These are phyloP conservation scores for Gypsophila paniculata DNA, from an alignment of 179 eudicot genomes.

Conservation along the genomic window DNA sequence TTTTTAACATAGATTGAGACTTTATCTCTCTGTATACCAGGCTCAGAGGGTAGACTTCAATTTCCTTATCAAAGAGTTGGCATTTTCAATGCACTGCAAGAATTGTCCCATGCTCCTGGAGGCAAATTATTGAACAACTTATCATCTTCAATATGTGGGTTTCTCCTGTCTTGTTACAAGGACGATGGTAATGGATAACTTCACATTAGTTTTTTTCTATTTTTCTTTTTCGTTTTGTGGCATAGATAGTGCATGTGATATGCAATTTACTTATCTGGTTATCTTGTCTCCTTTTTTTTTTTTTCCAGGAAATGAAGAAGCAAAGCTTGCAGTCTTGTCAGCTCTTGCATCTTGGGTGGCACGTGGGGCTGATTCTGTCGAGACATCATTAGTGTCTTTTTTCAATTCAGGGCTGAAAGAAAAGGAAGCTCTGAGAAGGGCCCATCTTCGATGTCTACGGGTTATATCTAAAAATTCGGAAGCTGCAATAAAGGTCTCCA, in stretches of 20 bases:
- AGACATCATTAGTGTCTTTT: conserved; percentile 55
- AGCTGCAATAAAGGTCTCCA: conserved; percentile 53
- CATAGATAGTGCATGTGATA: neutral
- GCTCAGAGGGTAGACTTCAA: conserved; percentile 95
- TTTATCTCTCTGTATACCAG: conserved; percentile 33
- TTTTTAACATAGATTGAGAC: neutral
- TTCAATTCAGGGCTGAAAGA: conserved; percentile 80
- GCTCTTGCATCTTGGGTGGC: conserved; percentile 77
- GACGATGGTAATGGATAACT: conserved; percentile 61
- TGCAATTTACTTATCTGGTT: conserved; percentile 4
- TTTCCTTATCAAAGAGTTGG: conserved; percentile 98
- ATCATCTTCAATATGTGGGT: conserved; percentile 52
- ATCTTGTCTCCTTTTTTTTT: neutral
- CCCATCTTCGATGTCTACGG: conserved; percentile 76
- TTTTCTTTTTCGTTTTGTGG: no score
- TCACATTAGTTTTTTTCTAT: neutral
- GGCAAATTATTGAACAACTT: conserved; percentile 66
- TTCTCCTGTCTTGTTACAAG: conserved; percentile 78
- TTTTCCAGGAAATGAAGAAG: conserved; percentile 87
- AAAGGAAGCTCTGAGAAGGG: conserved; percentile 85
- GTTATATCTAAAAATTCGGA: conserved; percentile 67
- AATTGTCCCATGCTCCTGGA: conserved; percentile 70
- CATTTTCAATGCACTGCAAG: conserved; percentile 75
- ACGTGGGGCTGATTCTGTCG: conserved; percentile 52
- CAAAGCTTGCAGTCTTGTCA: conserved; percentile 70